Conservation (phyloP, 192 early-diverging fungal genomes). For the Coemansia sp. region DNA sequence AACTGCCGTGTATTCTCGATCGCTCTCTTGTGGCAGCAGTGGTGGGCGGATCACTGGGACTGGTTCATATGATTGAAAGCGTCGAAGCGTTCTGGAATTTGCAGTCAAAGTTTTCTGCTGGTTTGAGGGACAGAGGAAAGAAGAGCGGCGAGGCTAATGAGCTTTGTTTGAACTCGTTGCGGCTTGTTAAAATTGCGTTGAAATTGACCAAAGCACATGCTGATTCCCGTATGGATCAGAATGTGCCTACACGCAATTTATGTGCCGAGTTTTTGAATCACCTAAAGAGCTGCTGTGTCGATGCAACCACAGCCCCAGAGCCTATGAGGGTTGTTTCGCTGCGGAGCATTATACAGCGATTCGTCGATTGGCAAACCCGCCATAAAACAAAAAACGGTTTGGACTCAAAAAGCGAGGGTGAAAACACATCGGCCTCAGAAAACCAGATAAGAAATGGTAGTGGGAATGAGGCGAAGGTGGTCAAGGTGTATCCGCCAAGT, state of each 20-base stretch:
- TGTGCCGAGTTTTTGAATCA: conserved; percentile 23
- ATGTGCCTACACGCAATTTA: background rate
- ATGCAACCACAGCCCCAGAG: background rate
- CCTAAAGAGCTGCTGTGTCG: conserved; percentile 9
- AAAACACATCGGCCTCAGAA: background rate
- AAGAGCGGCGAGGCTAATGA: background rate
- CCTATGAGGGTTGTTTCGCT: conserved; percentile 23
- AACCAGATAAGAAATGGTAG: background rate
- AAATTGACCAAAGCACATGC: background rate
- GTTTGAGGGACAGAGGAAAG: background rate
- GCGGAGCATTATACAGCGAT: conserved; percentile 18
- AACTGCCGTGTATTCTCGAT: conserved; percentile 6
- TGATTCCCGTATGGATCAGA: background rate
- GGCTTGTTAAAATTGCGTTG: conserved; percentile 22
- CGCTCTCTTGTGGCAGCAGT: conserved; percentile 5
- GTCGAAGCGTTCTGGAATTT: conserved; percentile 40
- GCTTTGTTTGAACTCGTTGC: background rate
- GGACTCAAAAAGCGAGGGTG: background rate
- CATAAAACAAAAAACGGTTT: background rate
- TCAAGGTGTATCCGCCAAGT: conserved; percentile 15
- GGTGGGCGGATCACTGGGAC: conserved; percentile 9
- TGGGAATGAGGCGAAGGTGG: conserved; percentile 4
- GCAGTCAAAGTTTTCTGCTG: conserved; percentile 28
- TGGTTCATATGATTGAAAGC: conserved; percentile 37
- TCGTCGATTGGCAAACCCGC: conserved; percentile 14